Evolutionary conservation across 768 basidiomycete genomes (phyloP), one percentile per base, ranked within the genome.

Genomic region (Boletus huronensis): DNA sequence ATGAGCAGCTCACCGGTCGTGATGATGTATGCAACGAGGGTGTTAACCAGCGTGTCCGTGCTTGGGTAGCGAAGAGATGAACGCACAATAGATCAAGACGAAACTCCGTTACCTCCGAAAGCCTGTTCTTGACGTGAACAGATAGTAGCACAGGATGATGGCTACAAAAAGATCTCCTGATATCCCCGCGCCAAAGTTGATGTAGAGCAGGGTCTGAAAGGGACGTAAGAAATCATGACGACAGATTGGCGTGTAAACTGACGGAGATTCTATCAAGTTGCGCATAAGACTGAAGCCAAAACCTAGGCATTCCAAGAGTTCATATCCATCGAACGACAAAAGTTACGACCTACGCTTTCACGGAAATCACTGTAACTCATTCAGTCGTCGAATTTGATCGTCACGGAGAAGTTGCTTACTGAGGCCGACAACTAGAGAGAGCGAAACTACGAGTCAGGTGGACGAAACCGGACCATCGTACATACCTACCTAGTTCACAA

Each of bases 141-240:
- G 66, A 47, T 80, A 70, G 63, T 73, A 80, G 54, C 75, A 78
- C 21, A 85, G 66, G 3, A 75, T 68, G 31, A 77, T 50, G 8
- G 83, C 79, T 25, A 85, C 76, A 41, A 77, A 74, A 5, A 79
- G 59, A 61, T 85, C 83, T 19, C 77, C 78, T 5, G 73, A 63
- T 9, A 79, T 74, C 0, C 79, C 77, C 0, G 77, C 64, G 5
- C 74, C 77, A 53, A 84, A 82, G 54, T 78, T 76, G 51, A 79
- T 53, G 59, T 82, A 83, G 60, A 85, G 68, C 26, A 80, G 60
- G 29, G 52, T 66, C 84, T 86, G 21, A 56, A 32, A 23, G 32
- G 3, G n/a, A 5, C 17, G 11, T 57, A 17, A 60, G 55, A 21
- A 36, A 52, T 17, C 5, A 35, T 23, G 17, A 14, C 19, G 5